Evolutionary conservation across 495 filamentous ascomycete genomes (phyloP).

Genomic region (Friedmanniomyces simplex): DNA sequence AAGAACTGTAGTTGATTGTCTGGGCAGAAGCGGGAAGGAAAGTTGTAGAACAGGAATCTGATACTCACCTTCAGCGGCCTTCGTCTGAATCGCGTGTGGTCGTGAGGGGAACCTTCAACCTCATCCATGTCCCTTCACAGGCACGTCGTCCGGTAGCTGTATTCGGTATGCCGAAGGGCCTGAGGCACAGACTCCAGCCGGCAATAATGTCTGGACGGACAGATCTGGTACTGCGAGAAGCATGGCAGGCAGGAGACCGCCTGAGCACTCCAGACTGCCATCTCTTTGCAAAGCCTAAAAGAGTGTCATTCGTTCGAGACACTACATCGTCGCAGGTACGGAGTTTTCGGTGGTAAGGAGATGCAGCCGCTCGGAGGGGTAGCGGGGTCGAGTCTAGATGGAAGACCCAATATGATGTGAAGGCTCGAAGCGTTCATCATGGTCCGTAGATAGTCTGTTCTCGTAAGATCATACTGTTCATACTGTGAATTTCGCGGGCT

Average conservation of each 20-base stretch:
- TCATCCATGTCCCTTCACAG: background rate
- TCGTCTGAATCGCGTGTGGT: background rate
- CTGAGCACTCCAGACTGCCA: too few relatives aligned
- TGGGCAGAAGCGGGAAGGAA: too few relatives aligned
- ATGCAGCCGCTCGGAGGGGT: background rate
- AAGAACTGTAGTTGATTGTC: background rate
- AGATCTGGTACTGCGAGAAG: too few relatives aligned
- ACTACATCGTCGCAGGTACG: background rate
- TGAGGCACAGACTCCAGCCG: background rate
- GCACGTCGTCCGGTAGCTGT: background rate
- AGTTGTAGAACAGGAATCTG: too few relatives aligned
- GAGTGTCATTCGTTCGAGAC: background rate
- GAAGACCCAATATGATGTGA: background rate
- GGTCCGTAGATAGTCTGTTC: background rate
- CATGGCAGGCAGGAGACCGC: too few relatives aligned
- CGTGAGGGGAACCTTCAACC: background rate
- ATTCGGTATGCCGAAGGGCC: background rate
- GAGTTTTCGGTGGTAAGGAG: conserved; percentile 2
- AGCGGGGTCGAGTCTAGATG: background rate
- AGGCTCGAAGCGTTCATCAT: background rate
- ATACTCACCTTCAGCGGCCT: too few relatives aligned
- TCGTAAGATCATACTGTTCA: too few relatives aligned
- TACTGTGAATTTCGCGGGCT: too few relatives aligned
- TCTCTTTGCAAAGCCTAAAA: too few relatives aligned
- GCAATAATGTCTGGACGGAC: too few relatives aligned